Base-by-base conservation (phyloP, 148 eudicot species). In the Arctostaphylos glauca region DNA sequence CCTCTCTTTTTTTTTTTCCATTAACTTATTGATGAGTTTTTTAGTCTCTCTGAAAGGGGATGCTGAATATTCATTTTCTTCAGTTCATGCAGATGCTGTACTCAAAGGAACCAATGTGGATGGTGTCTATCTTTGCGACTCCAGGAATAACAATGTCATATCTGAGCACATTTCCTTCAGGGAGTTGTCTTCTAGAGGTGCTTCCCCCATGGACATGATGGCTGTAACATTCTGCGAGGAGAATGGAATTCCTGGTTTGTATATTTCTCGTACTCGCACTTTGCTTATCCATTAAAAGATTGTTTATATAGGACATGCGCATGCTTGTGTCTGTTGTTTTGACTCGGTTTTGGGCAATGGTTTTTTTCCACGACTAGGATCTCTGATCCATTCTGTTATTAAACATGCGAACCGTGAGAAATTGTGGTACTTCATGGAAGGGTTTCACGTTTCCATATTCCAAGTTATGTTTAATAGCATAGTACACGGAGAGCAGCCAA, bases 81-180 rank as follows among this genome's bases (percentile, higher is more conserved):
- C 94, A 96, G 99, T 96, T 88, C 92, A 96, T 84, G 98, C 98
- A n/a, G 91, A 92, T 83, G 98, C 92, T 16, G 92, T 96, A 79
- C 89, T 96, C 48, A 96, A 94, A 89, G 99, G 99, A 46, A 91
- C 92, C 72, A 94, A 89, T 77, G 85, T 86, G 60, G 94, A 94
- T 80, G 93, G 92, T 77, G 87, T 89, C 73, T 88, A 89, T 87
- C 91, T 92, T 67, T 89, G 93, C 31, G 96, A 91, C 80, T 85
- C 97, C 68, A 88, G 91, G 84, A 90, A 83, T 80, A 86, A 87
- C 83, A 90, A 82, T 81, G 82, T 89, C 66, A 55, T 88, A 71
- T 92, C 91, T 84, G 97, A 92, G 90, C 99, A 94, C 83, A 86
- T 94, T 78, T 94, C 98, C 88, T 96, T 89, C 87, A 85, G 93